Evolutionary conservation across 2,329 filamentous ascomycete genomes (phyloP).

Genomic region (Microdochium paspali): DNA sequence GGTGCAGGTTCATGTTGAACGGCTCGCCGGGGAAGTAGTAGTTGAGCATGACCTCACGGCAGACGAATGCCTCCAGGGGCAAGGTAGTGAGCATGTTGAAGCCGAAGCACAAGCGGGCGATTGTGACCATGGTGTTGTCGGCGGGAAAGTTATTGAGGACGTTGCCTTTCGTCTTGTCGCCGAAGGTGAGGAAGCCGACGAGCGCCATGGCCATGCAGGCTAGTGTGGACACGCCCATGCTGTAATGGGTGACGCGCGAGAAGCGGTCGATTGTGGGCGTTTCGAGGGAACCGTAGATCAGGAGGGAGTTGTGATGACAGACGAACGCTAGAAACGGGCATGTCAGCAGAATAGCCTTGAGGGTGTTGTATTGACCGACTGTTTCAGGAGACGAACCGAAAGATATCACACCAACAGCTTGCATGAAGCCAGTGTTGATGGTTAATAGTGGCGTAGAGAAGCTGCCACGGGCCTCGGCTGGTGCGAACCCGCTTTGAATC

Average conservation of each 20-base stretch:
- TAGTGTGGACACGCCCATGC: constrained; percentile 80
- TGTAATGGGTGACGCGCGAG: constrained; percentile 85
- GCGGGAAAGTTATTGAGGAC: constrained; percentile 95
- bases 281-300: constrained; percentile 92
- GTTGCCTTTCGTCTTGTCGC: constrained; percentile 85
- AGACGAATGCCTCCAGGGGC: constrained; percentile 94
- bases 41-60: constrained; percentile 89
- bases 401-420: constrained; percentile 95
- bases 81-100: constrained; percentile 98
- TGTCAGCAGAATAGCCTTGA: constrained; percentile 8
- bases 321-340: constrained; percentile 46
- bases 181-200: constrained; percentile 85
- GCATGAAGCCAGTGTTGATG: constrained; percentile 83
- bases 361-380: neutral
- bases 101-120: constrained; percentile 90
- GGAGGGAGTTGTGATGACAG: constrained; percentile 86
- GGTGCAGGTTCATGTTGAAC: constrained; percentile 74
- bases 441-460: constrained; percentile 62
- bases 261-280: constrained; percentile 96
- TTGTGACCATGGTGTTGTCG: constrained; percentile 87
- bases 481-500: constrained; percentile 70
- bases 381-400: constrained; percentile 60
- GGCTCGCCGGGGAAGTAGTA: constrained; percentile 64
- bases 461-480: constrained; percentile 60
- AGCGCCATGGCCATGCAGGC: constrained; percentile 85